phyloP scores from a whole-genome alignment of 2,329 filamentous ascomycete genomes.

The Aspergillus sojae region DNA sequence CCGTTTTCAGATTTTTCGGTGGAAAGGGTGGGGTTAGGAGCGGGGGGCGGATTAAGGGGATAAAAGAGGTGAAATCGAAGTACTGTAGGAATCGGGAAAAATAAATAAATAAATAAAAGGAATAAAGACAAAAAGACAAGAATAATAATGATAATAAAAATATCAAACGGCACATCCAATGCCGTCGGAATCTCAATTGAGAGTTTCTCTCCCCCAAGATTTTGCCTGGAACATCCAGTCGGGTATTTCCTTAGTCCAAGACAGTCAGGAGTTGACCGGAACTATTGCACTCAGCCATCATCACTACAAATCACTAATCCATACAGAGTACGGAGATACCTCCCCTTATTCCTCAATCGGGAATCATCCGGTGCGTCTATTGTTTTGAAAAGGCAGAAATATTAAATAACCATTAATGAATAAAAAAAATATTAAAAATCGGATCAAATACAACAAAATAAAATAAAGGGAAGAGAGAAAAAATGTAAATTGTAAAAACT shows the following conservation, averaged over 20 bases:
- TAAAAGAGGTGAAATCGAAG: no score
- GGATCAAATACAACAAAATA: neutral
- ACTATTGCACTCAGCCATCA: neutral
- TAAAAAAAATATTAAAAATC: neutral
- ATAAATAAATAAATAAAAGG: neutral
- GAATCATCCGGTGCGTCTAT: neutral
- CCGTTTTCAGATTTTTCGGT: neutral
- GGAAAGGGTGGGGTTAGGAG: neutral
- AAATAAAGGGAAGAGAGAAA: neutral
- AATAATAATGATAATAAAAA: neutral
- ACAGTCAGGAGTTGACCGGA: neutral
- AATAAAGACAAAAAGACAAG: neutral
- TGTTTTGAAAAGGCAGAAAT: neutral
- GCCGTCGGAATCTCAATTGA: neutral
- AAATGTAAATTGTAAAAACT: neutral
- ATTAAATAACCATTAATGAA: neutral
- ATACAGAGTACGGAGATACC: neutral
- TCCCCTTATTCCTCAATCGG: neutral
- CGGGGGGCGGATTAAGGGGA: no score
- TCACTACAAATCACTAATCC: neutral
- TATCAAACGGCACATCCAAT: no score
- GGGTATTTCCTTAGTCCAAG: neutral
- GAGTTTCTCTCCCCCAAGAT: neutral
- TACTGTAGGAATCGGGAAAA: neutral
- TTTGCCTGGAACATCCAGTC: neutral